A percentile compares a stretch with the other conserved stretches of the same genome.
Evolutionary conservation across 2,329 filamentous ascomycete species (phyloP).

Genomic region (Akanthomyces muscarius): DNA sequence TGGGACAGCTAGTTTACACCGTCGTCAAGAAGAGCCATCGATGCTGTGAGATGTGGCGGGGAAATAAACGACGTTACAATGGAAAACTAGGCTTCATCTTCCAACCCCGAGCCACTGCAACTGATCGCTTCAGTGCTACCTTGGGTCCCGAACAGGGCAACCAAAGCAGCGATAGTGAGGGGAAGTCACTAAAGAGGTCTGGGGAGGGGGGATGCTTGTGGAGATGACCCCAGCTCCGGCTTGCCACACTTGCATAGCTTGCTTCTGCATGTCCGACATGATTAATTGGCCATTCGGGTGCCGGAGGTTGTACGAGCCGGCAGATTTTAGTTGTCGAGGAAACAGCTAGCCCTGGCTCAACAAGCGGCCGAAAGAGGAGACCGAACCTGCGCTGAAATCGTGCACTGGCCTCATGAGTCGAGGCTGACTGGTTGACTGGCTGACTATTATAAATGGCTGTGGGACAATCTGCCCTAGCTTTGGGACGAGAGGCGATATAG

Average conservation of each 20-base stretch:
- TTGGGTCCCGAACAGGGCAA: background rate
- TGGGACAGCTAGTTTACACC: background rate
- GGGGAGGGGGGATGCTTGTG: background rate
- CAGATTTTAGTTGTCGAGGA: conserved; percentile 3
- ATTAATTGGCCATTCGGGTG: background rate
- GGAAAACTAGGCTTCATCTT: background rate
- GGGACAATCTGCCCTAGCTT: background rate
- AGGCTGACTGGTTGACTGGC: background rate
- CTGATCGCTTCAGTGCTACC: conserved; percentile 4
- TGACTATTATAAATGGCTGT: background rate
- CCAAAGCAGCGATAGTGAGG: background rate
- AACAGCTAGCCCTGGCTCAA: background rate
- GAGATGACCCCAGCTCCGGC: conserved; percentile 2
- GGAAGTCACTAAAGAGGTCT: background rate
- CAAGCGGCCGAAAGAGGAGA: background rate
- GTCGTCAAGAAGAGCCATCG: background rate
- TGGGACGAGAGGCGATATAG: background rate
- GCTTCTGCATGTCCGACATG: background rate
- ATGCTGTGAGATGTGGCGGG: conserved; percentile 4
- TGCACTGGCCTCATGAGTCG: background rate
- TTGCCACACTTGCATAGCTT: background rate
- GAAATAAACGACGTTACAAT: conserved; percentile 15
- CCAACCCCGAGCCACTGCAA: background rate
- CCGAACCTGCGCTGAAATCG: background rate
- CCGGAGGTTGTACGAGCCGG: background rate